phyloP scores from a whole-genome alignment of 176 grass and related monocot genomes.

The Oryza meridionalis region DNA sequence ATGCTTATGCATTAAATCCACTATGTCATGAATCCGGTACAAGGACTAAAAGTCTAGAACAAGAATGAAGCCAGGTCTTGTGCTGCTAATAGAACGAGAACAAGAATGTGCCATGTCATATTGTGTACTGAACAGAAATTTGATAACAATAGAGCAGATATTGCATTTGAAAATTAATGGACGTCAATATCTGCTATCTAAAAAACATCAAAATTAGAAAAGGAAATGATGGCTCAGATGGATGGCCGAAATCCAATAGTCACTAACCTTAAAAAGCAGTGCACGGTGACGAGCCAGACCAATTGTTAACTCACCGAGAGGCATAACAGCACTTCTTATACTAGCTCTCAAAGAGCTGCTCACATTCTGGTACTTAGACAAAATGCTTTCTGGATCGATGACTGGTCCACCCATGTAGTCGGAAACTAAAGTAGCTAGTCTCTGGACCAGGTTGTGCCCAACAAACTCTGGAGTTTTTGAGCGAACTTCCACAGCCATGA shows the following conservation, averaged over 20 bases:
- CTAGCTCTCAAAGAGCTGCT: constrained; percentile 54
- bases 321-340: constrained; percentile 65
- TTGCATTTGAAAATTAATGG: constrained; percentile 37
- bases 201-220: constrained; percentile 10
- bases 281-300: constrained; percentile 92
- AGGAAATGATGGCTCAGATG: constrained; percentile 9
- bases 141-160: constrained; percentile 19
- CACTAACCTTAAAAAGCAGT: constrained; percentile 90
- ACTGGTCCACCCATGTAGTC: constrained; percentile 85
- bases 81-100: constrained; percentile 18
- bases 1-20: not conserved
- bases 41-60: not conserved
- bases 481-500: constrained; percentile 57
- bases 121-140: constrained; percentile 23
- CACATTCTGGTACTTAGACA: constrained; percentile 54
- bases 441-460: constrained; percentile 65
- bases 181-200: not conserved
- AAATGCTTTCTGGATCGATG: constrained; percentile 66
- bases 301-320: constrained; percentile 73
- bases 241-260: not conserved
- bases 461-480: constrained; percentile 56
- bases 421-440: constrained; percentile 71
- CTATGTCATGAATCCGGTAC: not conserved
- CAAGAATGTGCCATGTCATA: not conserved
- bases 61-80: constrained; percentile 19